Conservation (phyloP, 805 yeast genomes). For the Lachancea fermentati region DNA sequence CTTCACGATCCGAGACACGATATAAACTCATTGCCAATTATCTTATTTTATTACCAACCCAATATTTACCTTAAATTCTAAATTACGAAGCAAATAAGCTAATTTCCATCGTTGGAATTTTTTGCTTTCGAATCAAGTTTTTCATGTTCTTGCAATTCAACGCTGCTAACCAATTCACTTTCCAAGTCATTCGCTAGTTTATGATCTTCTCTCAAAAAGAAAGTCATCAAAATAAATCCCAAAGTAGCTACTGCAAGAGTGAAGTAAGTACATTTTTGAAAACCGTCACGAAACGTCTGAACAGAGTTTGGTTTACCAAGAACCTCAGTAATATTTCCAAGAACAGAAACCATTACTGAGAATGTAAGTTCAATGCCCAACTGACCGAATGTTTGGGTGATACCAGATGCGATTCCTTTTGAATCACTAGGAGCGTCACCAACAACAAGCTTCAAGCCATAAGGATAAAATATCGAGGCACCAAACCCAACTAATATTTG, state of each 20-base stretch:
- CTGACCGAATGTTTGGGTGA: constrained; percentile 35
- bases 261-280: constrained; percentile 2
- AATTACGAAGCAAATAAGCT: too few species aligned
- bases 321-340: constrained; percentile 9
- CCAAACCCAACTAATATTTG: constrained; percentile 24
- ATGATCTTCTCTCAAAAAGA: not conserved
- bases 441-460: constrained; percentile 31
- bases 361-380: constrained; percentile 23
- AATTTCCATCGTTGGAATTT: too few species aligned
- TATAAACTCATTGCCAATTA: too few species aligned
- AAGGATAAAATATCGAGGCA: constrained; percentile 31
- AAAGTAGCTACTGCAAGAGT: not conserved
- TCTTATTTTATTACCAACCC: too few species aligned
- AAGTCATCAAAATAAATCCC: not conserved
- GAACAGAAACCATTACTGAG: constrained; percentile 13
- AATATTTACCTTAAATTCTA: too few species aligned
- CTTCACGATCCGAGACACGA: too few species aligned
- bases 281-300: constrained; percentile 3
- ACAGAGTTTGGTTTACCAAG: constrained; percentile 3
- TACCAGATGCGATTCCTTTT: constrained; percentile 38
- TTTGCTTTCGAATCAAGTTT: not conserved
- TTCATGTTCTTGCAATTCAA: not conserved
- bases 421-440: constrained; percentile 33
- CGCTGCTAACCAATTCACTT: not conserved
- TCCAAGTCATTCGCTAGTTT: not conserved